phyloP scores from a whole-genome alignment of 345 rosid species.

The Eucalyptus pumila region DNA sequence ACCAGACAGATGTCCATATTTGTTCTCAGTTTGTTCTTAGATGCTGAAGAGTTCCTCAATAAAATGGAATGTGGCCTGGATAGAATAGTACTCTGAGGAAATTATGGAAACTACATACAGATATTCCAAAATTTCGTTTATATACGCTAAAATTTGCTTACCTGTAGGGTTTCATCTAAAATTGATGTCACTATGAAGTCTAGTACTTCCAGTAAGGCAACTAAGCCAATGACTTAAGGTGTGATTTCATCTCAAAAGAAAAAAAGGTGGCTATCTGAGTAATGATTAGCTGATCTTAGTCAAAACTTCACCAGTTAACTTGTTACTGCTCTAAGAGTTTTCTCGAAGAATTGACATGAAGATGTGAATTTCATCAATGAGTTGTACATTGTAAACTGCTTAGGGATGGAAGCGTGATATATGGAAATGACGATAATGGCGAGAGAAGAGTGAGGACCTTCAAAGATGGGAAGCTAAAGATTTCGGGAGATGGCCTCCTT shows the following conservation, averaged over 20 bases:
- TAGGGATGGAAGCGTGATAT: constrained; percentile 80
- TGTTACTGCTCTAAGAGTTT: not conserved
- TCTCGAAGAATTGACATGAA: not conserved
- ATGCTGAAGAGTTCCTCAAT: not conserved
- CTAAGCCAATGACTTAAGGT: not conserved
- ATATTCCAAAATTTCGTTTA: not conserved
- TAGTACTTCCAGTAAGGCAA: not conserved
- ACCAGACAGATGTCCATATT: not conserved
- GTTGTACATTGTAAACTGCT: not conserved
- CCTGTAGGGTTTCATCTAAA: not conserved
- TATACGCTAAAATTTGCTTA: not conserved
- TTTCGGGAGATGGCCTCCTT: constrained; percentile 39
- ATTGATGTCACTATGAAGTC: not conserved
- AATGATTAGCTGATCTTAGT: not conserved
- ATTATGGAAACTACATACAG: not conserved
- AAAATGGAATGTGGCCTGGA: not conserved
- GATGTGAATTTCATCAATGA: not conserved
- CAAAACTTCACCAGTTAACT: not conserved
- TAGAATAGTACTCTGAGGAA: not conserved
- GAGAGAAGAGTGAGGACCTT: constrained; percentile 61
- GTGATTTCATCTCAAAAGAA: not conserved
- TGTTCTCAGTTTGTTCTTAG: not conserved
- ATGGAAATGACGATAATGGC: constrained; percentile 54
- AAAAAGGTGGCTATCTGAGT: not conserved
- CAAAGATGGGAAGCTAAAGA: constrained; percentile 59